Evolutionary conservation across 2,329 filamentous ascomycete species (phyloP), one percentile per base, ranked within the genome.

Genomic region (Colletotrichum lentis): DNA sequence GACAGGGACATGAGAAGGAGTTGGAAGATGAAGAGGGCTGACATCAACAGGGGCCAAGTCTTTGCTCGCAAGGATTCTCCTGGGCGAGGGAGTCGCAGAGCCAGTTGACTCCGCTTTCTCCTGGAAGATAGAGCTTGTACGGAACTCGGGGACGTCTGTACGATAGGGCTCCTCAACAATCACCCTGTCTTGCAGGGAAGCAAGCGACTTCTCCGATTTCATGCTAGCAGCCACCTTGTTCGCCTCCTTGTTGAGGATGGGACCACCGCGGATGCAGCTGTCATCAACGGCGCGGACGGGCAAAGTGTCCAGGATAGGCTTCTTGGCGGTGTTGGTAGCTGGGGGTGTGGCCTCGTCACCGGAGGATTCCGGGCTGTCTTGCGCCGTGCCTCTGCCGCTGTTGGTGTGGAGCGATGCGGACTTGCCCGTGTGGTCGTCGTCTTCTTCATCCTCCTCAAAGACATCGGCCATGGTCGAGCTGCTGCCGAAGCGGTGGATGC

Each of bases 381-480:
- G 41, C 8, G 39, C 62, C 20, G 27, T 16, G 20, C 41, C 43
- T 37, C 57, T 65, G 10, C 39, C 54, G 27, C 27, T 44, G 55
- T 61, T 55, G 14, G 54, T 49, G 44, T 69, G 64, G 12, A 60
- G 60, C 16, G 37, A 71, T 59, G 44, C 73, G 73, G 74, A 75
- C 35, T 74, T 74, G 31, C 79, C 71, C 22, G 83, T 83, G 14
- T 88, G 84, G 3, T 82, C 81, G 1, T 84, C 81, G 3, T 87
- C 85, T 73, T 92, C 90, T 71, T 94, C 92, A 35, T 94, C 92
- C 73, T 95, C 92, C 75, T 96, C 92, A 71, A 95, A 96, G 1
- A 96, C 92, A 75, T 95, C 92, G 0, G 90, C 91, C 91, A 96
- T 94, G 0, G 90, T 90, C 0, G 90, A 89, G 71, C 86, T 88